Evolutionary conservation across 1,139 yeast genomes (phyloP), one percentile per base, ranked within the genome.

Genomic region (Zygoascus hellenicus): DNA sequence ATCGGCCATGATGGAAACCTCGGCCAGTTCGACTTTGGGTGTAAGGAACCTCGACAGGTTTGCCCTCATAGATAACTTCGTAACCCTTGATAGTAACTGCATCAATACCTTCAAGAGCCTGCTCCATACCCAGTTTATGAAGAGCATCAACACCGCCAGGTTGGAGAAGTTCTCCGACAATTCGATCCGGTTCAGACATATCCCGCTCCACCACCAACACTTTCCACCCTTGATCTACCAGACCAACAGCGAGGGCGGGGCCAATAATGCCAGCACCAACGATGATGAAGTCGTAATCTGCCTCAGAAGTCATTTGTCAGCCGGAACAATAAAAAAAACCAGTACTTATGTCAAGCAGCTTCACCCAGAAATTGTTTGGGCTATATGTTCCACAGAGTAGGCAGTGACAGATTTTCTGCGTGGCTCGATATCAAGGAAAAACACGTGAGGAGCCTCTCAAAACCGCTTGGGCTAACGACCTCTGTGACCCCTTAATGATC

Each of bases 221-320:
- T 46, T 75, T 74, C 58, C 96, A 75, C 35, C 97, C 97, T 61
- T 87, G 95, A 58, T 94, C 76, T 1, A 96, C 97, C 50, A 92
- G 69, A 2, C 88, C 89, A 0, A 90, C 84, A 42, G 97, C 97
- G 26, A 92, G 75, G 48, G 92, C 81, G 3, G 98, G 96, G 1
- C 99, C 99, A 11, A 87, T 83, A 16, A 92, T 95, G 38, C 99
- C 99, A 11, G 97, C 97, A 15, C 98, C 97, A 32, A 92, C 77
- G 28, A 85, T 80, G 32, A 84, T 78, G 32, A 74, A 83, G 58
- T 84, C 94, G 62, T 74, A 67, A 5, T 42, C 46, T 13, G 45
- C 19, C 9, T 30, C 9, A 4, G 28, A 30, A 17, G 43, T 19
- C 38, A 33, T 41, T 34, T 14, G n/a, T 3, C 14, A 22, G 26